Evolutionary conservation across 495 filamentous ascomycete genomes (phyloP).

Genomic region (Annulohypoxylon moriforme): DNA sequence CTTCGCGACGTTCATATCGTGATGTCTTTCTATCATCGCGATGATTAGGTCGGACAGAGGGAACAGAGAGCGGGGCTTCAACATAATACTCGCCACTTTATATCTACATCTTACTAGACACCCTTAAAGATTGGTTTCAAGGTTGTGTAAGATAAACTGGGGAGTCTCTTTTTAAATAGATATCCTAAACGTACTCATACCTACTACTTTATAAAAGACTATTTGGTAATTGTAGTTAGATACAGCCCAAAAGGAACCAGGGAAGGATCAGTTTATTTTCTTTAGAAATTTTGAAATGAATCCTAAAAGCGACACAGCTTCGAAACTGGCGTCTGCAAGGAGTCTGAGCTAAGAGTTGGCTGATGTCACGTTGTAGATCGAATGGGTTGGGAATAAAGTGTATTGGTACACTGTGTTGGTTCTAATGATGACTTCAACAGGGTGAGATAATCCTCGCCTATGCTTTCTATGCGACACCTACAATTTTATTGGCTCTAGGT

Average conservation of each 20-base stretch:
- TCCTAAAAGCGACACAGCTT: neutral
- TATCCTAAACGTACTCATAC: neutral
- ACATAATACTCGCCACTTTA: no score
- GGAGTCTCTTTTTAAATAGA: neutral
- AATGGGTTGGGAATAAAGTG: neutral
- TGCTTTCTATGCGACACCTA: neutral
- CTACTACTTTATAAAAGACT: neutral
- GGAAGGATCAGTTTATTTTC: neutral
- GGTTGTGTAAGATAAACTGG: neutral
- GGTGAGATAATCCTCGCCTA: constrained; percentile 14
- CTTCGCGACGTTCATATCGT: no score
- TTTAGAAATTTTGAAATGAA: neutral
- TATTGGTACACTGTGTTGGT: neutral
- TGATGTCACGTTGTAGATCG: constrained; percentile 28
- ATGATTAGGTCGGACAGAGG: no score
- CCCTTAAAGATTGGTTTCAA: neutral
- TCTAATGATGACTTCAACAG: neutral
- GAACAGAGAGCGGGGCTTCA: neutral
- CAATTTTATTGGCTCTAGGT: constrained; percentile 23
- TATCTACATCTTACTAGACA: neutral
- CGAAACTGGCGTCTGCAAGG: neutral
- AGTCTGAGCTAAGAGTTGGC: neutral
- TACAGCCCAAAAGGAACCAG: no score
- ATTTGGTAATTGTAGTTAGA: no score
- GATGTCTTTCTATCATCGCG: neutral